These are phyloP conservation scores for Kwoniella sp. DNA, from an alignment of 768 basidiomycete genomes.

Conservation along the genomic window DNA sequence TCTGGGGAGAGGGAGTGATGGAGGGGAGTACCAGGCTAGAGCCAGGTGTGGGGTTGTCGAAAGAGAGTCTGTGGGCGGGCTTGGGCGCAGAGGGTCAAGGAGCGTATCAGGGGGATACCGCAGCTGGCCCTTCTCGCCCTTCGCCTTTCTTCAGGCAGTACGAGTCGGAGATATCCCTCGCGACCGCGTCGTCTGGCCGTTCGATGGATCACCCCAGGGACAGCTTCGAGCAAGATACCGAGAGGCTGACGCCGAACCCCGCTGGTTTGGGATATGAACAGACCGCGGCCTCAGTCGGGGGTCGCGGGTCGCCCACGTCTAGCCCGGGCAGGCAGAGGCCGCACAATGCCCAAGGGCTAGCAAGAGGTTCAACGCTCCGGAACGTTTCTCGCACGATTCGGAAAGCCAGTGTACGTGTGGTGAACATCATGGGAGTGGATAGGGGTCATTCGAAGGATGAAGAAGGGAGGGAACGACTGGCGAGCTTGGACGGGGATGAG, in stretches of 20 bases:
- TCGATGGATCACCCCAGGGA: not conserved
- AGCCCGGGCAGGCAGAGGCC: slow-evolving; percentile 8
- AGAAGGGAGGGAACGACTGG: slow-evolving; percentile 11
- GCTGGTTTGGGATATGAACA: not conserved
- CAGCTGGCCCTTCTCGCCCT: not conserved
- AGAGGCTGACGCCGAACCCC: slow-evolving; percentile 8
- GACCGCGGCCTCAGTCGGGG: not conserved
- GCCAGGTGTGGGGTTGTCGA: too few relatives aligned
- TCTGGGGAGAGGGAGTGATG: slow-evolving; percentile 14
- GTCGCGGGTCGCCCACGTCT: not conserved
- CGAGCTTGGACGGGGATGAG: slow-evolving; percentile 15
- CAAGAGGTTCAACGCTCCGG: slow-evolving; percentile 29
- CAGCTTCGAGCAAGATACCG: slow-evolving; percentile 11
- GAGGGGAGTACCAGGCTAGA: too few relatives aligned
- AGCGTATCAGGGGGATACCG: too few relatives aligned
- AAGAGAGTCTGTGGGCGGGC: too few relatives aligned
- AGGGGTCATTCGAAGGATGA: slow-evolving; percentile 11
- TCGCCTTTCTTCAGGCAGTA: slow-evolving; percentile 2
- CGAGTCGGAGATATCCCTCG: slow-evolving; percentile 1
- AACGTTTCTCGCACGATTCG: slow-evolving; percentile 28
- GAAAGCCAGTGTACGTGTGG: slow-evolving; percentile 35
- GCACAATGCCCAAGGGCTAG: slow-evolving; percentile 28
- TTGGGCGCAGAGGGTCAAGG: too few relatives aligned
- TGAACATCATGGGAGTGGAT: slow-evolving; percentile 31
- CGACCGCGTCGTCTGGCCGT: not conserved